phyloP scores from a whole-genome alignment of 345 rosid species.

The Viola odorata region DNA sequence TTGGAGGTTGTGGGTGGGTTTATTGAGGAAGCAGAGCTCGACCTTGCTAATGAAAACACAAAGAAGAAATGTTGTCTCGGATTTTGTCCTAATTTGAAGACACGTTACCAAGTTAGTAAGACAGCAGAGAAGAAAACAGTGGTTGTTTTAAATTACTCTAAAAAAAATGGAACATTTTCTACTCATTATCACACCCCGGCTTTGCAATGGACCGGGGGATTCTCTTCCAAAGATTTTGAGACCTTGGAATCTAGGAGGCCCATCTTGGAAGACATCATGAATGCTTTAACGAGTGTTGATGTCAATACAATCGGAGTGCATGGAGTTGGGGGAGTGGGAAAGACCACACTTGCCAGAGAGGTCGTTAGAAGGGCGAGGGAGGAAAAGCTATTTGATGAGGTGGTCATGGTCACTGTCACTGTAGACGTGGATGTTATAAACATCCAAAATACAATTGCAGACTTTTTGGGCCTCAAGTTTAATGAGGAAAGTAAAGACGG shows the following conservation, averaged over 20 bases:
- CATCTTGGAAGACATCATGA: background rate
- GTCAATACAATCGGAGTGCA: conserved; percentile 1
- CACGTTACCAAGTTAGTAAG: background rate
- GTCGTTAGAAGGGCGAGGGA: background rate
- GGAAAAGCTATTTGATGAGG: background rate
- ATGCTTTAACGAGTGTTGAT: background rate
- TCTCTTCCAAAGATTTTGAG: background rate
- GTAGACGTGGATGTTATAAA: background rate
- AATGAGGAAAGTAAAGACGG: background rate
- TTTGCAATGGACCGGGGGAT: background rate
- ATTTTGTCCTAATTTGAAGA: conserved; percentile 1
- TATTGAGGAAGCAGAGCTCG: background rate
- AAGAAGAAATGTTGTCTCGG: background rate
- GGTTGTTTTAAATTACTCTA: no score
- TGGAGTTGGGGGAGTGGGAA: conserved; percentile 7
- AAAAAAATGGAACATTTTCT: background rate
- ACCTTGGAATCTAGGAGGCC: background rate
- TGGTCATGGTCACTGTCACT: conserved; percentile 4
- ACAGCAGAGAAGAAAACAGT: no score
- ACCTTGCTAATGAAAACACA: background rate
- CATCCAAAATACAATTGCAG: conserved; percentile 20
- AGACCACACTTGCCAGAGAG: background rate
- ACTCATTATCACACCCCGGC: background rate
- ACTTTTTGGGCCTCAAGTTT: background rate
- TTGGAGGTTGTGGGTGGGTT: background rate